Conservation (phyloP, 805 yeast species). For the Metschnikowia kunwiensis region DNA sequence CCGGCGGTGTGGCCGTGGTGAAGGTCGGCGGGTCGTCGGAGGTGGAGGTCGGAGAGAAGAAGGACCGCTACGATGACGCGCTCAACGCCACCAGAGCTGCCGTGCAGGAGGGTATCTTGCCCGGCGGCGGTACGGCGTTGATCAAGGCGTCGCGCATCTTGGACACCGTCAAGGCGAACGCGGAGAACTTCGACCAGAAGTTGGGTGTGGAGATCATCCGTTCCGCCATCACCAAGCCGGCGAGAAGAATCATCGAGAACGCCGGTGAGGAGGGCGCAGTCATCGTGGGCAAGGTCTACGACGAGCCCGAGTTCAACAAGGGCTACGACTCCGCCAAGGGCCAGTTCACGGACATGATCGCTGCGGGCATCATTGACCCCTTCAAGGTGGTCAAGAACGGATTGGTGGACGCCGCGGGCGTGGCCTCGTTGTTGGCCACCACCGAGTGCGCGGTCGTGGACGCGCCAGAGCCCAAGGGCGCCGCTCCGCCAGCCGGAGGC, state of each 20-base stretch:
- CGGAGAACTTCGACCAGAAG: conserved; percentile 87
- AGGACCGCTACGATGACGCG: conserved; percentile 98
- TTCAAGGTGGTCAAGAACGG: conserved; percentile 97
- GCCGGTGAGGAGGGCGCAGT: conserved; percentile 98
- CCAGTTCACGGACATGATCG: conserved; percentile 92
- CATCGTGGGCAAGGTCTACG: conserved; percentile 82
- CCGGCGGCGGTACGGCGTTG: conserved; percentile 99
- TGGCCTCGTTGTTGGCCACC: conserved; percentile 93
- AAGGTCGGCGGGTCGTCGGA: conserved; percentile 97
- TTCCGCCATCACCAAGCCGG: conserved; percentile 92
- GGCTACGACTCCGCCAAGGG: conserved; percentile 94
- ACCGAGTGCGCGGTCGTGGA: conserved; percentile 98
- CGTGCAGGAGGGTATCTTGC: conserved; percentile 96
- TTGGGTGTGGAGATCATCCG: conserved; percentile 92
- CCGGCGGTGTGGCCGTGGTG: conserved; percentile 98
- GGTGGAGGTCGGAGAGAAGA: conserved; percentile 98
- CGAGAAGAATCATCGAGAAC: conserved; percentile 90
- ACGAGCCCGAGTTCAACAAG: conserved; percentile 67
- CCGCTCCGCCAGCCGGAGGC: conserved; percentile 50
- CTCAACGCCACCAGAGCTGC: conserved; percentile 99
- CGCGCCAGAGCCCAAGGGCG: conserved; percentile 76
- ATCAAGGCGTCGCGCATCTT: conserved; percentile 83
- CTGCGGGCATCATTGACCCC: conserved; percentile 97
- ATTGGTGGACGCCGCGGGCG: conserved; percentile 94
- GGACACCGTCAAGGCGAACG: conserved; percentile 63